Conservation (phyloP, 2,329 filamentous ascomycete species). For the Tolypocladium ophioglossoides region DNA sequence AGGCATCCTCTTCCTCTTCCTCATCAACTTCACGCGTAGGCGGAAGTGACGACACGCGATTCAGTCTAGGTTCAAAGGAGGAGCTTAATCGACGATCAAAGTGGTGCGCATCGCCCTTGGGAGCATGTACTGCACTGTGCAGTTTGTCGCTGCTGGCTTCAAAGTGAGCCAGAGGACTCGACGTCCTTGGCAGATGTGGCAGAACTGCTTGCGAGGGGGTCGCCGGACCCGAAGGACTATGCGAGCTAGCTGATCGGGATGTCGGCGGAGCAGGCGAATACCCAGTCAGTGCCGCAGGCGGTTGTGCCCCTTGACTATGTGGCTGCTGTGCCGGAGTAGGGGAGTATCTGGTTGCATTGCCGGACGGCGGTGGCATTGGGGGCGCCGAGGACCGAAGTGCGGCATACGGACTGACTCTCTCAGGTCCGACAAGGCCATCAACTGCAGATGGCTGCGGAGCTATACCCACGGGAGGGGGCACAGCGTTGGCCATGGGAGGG, state of each 20-base stretch:
- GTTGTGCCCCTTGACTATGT: constrained; percentile 26
- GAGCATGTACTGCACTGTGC: constrained; percentile 6
- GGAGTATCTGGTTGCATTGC: constrained; percentile 46
- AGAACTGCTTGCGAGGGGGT: constrained; percentile 34
- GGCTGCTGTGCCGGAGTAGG: constrained; percentile 38
- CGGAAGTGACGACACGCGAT: constrained; percentile 46
- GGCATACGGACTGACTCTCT: constrained; percentile 44
- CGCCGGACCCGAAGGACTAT: constrained; percentile 21
- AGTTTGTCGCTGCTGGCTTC: constrained; percentile 37
- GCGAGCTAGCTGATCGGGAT: constrained; percentile 32
- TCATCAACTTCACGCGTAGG: constrained; percentile 54
- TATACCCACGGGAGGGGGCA: constrained; percentile 14
- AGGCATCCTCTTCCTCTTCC: constrained; percentile 28
- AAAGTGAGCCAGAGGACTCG: constrained; percentile 55
- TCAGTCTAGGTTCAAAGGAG: constrained; percentile 44
- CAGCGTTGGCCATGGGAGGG: constrained; percentile 18
- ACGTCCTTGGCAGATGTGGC: constrained; percentile 52
- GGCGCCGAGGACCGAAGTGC: constrained; percentile 25
- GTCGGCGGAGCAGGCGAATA: constrained; percentile 41
- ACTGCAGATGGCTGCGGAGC: constrained; percentile 16
- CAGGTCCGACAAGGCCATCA: constrained; percentile 40
- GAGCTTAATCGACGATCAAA: constrained; percentile 40
- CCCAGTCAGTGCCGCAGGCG: constrained; percentile 30
- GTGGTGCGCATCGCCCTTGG: constrained; percentile 28
- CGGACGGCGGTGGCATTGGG: constrained; percentile 20